phyloP scores from a whole-genome alignment of 495 filamentous ascomycete genomes.

The Pyrenula aspistea region DNA sequence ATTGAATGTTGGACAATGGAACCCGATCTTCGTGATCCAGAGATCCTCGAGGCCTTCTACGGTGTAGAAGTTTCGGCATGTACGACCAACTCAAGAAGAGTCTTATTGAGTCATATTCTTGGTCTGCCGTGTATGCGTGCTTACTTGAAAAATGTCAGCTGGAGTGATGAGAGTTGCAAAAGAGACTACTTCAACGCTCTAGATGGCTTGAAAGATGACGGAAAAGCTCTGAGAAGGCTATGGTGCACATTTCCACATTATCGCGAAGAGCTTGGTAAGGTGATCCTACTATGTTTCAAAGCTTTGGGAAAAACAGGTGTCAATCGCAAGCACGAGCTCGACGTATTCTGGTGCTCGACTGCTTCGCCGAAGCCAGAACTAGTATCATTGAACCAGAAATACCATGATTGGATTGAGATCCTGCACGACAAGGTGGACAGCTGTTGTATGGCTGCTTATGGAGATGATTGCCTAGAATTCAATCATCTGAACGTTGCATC shows the following conservation, averaged over 20 bases:
- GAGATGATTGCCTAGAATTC: neutral
- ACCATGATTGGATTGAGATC: neutral
- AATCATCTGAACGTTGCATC: neutral
- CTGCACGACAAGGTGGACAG: neutral
- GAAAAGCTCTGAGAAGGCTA: neutral
- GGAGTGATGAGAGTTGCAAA: neutral
- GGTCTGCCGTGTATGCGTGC: neutral
- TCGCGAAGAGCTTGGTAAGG: neutral
- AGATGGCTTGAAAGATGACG: neutral
- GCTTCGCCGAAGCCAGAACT: neutral
- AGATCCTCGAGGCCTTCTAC: neutral
- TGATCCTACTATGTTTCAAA: neutral
- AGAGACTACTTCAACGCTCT: neutral
- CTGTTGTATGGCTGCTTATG: neutral
- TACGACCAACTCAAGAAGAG: neutral
- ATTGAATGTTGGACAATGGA: neutral
- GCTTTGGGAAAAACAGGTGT: neutral
- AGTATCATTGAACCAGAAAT: neutral
- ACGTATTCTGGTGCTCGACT: neutral
- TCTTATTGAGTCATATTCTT: neutral
- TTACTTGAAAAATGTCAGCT: neutral
- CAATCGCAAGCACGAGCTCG: neutral
- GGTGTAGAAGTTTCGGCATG: neutral
- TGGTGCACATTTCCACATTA: neutral
- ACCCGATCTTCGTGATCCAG: neutral